Evolutionary conservation across 768 basidiomycete genomes (phyloP), one percentile per base, ranked within the genome.

Genomic region (Pluteus cervinus): DNA sequence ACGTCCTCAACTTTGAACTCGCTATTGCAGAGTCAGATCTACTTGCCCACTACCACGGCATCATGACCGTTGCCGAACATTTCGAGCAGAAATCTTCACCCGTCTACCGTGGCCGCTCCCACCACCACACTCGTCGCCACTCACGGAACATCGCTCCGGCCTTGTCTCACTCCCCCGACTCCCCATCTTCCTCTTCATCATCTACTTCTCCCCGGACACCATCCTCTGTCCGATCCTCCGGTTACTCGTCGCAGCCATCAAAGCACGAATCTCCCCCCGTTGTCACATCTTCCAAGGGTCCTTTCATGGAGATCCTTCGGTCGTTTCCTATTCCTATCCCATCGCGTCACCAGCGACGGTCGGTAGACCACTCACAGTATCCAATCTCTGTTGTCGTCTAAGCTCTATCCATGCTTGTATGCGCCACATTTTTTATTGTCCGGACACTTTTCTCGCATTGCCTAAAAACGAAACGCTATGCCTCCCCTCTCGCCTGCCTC

Each of bases 1-100:
- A 82, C 45, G 84, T 87, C 25, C 71, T 87, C 43, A 79, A 85
- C 54, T 87, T 81, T 49, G 79, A 86, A 52, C 70, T 87, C 26
- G 64, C 69, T 40, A 58, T 87, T 45, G 60, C 71, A 37, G 83
- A 86, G 49, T 65, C 65, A 26, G 83, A 86, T 50, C 46, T 86
- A 41, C 68, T 86, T 33, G 58, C 56, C 36, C 69, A 73, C 45
- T 67, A 73, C 42, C 63, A 67, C 32, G 64, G 61, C 37, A 61
- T 66, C 29, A 49, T 37, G 52, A 50, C 24, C 37, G 39, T 34
- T 33, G 54, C 52, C 41, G 37, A 57, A 21, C 49, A 40, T 29
- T 24, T 44, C 14, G 40, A 44, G 29, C 46, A 25, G 28, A 46
- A 41, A 20, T 12, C 52, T 24, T 46, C 48, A 25, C 53, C 47